Conservation (phyloP, 202 grass and related monocot genomes). For the Eragrostis tef region DNA sequence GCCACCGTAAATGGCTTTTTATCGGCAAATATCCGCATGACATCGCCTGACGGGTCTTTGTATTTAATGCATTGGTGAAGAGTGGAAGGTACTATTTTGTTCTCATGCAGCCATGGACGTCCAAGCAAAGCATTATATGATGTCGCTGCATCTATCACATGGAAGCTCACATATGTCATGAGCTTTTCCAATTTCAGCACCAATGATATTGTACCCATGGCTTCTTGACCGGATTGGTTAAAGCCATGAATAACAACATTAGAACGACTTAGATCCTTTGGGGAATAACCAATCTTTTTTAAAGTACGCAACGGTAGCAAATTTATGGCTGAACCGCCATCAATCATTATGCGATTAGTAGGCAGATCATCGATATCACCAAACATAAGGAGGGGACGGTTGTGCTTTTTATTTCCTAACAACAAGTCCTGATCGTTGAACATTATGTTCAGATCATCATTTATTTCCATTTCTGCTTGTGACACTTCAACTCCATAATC, state of each 20-base stretch:
- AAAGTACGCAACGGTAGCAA: background rate
- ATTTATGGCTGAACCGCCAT: background rate
- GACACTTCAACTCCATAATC: slow-evolving; percentile 32
- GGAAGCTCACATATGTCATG: background rate
- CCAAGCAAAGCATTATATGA: slow-evolving; percentile 20
- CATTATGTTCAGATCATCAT: background rate
- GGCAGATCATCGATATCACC: slow-evolving; percentile 3
- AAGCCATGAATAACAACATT: slow-evolving; percentile 37
- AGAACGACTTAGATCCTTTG: background rate
- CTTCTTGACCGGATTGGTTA: background rate
- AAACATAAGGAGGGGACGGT: background rate
- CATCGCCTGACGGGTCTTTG: background rate
- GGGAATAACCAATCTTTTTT: background rate
- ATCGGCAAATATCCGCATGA: background rate
- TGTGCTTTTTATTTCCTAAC: background rate
- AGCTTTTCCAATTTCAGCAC: background rate
- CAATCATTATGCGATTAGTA: background rate
- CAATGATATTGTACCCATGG: too few species aligned
- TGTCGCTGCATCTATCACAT: background rate
- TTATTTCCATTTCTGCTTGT: background rate
- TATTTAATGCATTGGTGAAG: slow-evolving; percentile 19
- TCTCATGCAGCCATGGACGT: slow-evolving; percentile 17
- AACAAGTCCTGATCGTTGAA: background rate
- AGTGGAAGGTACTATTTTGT: background rate
- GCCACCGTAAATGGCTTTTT: background rate